Evolutionary conservation across 768 basidiomycete species (phyloP), one percentile per base, ranked within the genome.

Genomic region (Suillus brevipes): DNA sequence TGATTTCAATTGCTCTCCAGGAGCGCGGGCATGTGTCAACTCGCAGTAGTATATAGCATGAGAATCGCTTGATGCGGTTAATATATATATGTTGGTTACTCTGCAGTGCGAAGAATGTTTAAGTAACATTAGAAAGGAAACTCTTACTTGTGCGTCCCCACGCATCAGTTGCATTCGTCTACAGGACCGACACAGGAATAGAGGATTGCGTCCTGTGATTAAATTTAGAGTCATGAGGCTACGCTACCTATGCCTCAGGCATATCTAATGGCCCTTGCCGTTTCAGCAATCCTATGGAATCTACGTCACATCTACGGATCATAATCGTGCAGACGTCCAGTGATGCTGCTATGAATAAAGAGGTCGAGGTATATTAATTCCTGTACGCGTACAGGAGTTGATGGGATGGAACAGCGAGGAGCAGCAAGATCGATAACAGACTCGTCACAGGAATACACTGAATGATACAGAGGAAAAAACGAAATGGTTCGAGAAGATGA

Each of bases 21-120:
- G 52, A 53, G 28, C 52, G 52, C 52, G 9, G 28, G 4, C 52
- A 31, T 53, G 9, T 9, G 16, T 53, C 28, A 18, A 53, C 28
- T 31, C 3, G 14, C 16, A 31, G 28, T 34, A 53, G 28, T 18
- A 0, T 31, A 18, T 53, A 53, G 16, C 28, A 31, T 16, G 9
- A 25, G 25, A 25, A 50, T 25, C 7, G 25, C 13, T 50, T 8
- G 16, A 28, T 28, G 50, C 50, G 2, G 31, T 52, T 31, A 10
- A 28, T 5, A 53, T 18, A 28, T 5, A 53, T 18, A 18, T 53
- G 5, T 31, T 9, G 18, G 31, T 9, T 53, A 10, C 52, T 20
- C 52, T 53, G 25, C 4, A 31, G 7, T 28, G 25, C 90, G 78
- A 31, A 91, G 73, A 31, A 83, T 78, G 67, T 89, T 83, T 1